These are phyloP conservation scores for Phytophthora vignae DNA, from an alignment of 352 stramenopile genomes.

Conservation along the genomic window DNA sequence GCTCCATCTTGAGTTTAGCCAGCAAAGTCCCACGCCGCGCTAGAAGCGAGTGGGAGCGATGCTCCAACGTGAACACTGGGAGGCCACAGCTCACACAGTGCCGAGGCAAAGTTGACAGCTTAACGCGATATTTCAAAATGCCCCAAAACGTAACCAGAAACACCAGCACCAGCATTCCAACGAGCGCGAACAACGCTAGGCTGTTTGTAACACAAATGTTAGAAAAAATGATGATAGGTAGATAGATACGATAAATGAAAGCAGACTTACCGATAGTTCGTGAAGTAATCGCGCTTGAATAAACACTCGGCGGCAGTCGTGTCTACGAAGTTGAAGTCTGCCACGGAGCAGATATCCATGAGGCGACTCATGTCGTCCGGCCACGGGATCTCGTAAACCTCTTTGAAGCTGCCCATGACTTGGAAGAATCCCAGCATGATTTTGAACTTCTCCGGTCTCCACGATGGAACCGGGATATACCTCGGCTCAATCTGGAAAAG, in stretches of 20 bases:
- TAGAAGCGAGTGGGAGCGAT: conserved; percentile 36
- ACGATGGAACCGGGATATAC: conserved; percentile 29
- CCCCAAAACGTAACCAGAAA: conserved; percentile 56
- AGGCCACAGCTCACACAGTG: conserved; percentile 69
- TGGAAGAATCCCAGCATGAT: conserved; percentile 84
- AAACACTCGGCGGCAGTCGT: conserved; percentile 75
- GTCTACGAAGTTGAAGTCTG: conserved; percentile 74
- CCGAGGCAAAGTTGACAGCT: conserved; percentile 57
- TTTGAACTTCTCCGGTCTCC: conserved; percentile 80
- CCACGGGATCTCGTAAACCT: conserved; percentile 79
- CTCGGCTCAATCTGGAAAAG: conserved; percentile 57
- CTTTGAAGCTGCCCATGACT: conserved; percentile 77
- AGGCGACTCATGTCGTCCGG: conserved; percentile 61
- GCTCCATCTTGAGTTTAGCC: conserved; percentile 53
- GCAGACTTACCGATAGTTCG: conserved; percentile 52
- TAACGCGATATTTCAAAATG: conserved; percentile 63
- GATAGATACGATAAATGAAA: background rate
- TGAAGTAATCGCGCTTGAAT: conserved; percentile 69
- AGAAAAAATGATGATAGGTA: background rate
- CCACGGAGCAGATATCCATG: conserved; percentile 76
- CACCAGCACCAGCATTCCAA: conserved; percentile 49
- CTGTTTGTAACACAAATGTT: conserved; percentile 24
- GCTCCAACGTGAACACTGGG: conserved; percentile 60
- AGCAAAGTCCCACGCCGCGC: conserved; percentile 48
- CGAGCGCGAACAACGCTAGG: conserved; percentile 48